Base-by-base conservation (phyloP, 2,329 filamentous ascomycete genomes). In the Colletotrichum sp. region DNA sequence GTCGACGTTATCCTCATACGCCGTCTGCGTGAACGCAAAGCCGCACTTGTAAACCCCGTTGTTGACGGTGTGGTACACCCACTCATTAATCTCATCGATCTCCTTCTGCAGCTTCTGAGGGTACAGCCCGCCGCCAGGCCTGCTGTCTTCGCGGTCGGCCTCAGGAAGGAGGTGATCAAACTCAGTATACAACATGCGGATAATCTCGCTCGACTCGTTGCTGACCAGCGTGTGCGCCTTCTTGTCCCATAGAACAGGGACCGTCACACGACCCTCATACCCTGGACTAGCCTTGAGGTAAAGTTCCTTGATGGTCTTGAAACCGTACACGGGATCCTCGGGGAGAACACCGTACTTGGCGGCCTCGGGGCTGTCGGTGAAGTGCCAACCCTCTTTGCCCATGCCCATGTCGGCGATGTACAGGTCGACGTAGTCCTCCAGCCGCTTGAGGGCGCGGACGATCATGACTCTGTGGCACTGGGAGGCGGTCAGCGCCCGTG, bases 161-260 rank as follows among this genome's bases (percentile, higher is more conserved):
- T 87, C 86, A 0, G 89, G 88, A 2, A 93, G 81, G 7, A 92
- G 80, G 63, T 88, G 85, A 76, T 96, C 94, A 79, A 96, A 96
- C 70, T 92, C 93, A 13, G 89, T 88, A 83, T 95, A 95, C 76
- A 97, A 87, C 93, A 96, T 96, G 77, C 94, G 90, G 79, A 97
- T 95, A 79, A 97, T 96, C 82, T 97, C 95, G 68, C 91, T 91
- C 70, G 92, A 94, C 86, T 97, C 95, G 78, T 97, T 97, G 87
- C 91, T 96, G 61, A 97, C 95, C 78, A 96, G 94, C 18, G 88
- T 90, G 64, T 92, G 90, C 28, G 88, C 87, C 81, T 93, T 91
- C 81, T 91, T 93, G 78, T 95, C 93, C 87, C 91, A 94, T 12
- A 96, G 87, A 0, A 93, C 91, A 0, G 94, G 94, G 2, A 96